phyloP scores from a whole-genome alignment of 768 basidiomycete genomes.

The Plicaturopsis crispa region DNA sequence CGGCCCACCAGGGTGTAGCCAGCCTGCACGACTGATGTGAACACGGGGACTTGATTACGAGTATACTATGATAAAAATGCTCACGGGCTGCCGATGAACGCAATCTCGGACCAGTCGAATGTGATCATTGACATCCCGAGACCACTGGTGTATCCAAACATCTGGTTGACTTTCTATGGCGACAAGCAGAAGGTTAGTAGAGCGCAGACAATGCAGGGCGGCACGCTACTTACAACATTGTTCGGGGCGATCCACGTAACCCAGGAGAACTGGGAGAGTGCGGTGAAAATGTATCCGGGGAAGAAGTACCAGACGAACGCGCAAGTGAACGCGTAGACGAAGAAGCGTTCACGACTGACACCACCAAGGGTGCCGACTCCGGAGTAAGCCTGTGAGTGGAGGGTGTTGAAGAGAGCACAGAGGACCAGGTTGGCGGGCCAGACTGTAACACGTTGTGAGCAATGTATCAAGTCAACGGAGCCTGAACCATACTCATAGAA shows the following conservation, averaged over 20 bases:
- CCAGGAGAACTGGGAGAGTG: constrained; percentile 65
- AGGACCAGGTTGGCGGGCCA: constrained; percentile 69
- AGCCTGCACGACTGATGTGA: constrained; percentile 18
- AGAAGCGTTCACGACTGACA: constrained; percentile 52
- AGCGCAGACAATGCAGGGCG: too few species aligned
- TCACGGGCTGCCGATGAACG: constrained; percentile 52
- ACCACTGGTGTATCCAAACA: constrained; percentile 50
- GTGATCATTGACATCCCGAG: constrained; percentile 45
- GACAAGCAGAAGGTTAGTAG: too few species aligned
- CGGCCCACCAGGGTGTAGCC: constrained; percentile 75
- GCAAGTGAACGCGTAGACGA: constrained; percentile 43
- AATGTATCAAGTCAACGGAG: constrained; percentile 1
- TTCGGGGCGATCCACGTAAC: constrained; percentile 62
- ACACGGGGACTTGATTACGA: not conserved
- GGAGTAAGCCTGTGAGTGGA: constrained; percentile 54
- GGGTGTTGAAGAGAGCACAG: constrained; percentile 67
- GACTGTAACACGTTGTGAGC: constrained; percentile 36
- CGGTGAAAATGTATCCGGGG: constrained; percentile 58
- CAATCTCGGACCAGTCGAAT: constrained; percentile 63
- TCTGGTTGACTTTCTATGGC: constrained; percentile 44
- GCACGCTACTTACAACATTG: constrained; percentile 47
- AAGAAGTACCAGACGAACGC: constrained; percentile 45
- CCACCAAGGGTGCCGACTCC: constrained; percentile 50
- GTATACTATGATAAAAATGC: constrained; percentile 7
- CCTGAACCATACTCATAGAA: constrained; percentile 35